phyloP scores from a whole-genome alignment of 1,284 basidiomycete species.

The Peniophora sp. region DNA sequence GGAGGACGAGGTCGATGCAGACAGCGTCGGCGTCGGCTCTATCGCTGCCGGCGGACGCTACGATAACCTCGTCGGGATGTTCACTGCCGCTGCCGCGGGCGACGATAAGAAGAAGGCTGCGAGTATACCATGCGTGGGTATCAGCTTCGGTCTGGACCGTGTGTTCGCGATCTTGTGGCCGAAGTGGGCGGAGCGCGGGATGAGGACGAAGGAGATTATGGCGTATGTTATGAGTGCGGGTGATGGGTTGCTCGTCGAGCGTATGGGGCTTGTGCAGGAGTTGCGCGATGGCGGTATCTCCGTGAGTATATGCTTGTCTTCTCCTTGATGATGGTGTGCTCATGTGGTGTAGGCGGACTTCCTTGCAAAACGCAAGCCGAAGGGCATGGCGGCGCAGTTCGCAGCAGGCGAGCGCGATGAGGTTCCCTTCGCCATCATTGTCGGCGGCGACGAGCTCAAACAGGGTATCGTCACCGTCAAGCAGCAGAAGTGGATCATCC shows the following conservation, averaged over 20 bases:
- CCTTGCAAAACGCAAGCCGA: constrained; percentile 89
- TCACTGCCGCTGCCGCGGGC: constrained; percentile 72
- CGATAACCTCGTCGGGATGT: constrained; percentile 95
- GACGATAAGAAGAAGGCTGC: constrained; percentile 57
- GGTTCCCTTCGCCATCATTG: constrained; percentile 85
- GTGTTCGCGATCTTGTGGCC: constrained; percentile 92
- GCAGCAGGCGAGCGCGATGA: constrained; percentile 88
- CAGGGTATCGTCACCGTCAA: constrained; percentile 85
- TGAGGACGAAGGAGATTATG: constrained; percentile 88
- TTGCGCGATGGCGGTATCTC: constrained; percentile 87
- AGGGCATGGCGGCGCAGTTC: constrained; percentile 74
- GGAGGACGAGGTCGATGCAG: constrained; percentile 90
- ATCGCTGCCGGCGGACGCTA: constrained; percentile 97
- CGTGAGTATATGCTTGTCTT: constrained; percentile 42
- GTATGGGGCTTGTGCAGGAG: constrained; percentile 77
- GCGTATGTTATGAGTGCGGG: constrained; percentile 93
- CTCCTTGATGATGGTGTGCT: constrained; percentile 5
- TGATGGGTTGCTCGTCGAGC: constrained; percentile 82
- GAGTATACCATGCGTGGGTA: constrained; percentile 85
- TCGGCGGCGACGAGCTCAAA: constrained; percentile 83
- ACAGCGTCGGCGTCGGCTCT: constrained; percentile 90
- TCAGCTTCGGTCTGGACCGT: constrained; percentile 93
- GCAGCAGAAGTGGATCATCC: constrained; percentile 81
- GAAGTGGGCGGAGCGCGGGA: constrained; percentile 69
- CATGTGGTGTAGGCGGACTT: constrained; percentile 69